Evolutionary conservation across 192 early-diverging fungal genomes (phyloP).

Genomic region (Jimgerdemannia flammicorona): DNA sequence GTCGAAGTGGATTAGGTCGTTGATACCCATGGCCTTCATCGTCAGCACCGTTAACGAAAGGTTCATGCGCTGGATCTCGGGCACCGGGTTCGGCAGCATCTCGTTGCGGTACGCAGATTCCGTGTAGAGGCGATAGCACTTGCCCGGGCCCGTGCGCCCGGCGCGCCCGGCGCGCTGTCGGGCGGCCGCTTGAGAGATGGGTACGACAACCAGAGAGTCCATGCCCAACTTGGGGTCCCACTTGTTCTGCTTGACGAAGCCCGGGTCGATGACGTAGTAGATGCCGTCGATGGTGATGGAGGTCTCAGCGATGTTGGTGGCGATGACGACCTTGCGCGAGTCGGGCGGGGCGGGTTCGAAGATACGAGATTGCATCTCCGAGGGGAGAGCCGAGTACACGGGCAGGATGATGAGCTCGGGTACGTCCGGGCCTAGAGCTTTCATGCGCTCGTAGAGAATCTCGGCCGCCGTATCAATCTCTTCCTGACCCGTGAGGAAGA

Average conservation of each 20-base stretch:
- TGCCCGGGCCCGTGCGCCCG: constrained; percentile 93
- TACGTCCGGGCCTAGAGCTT: constrained; percentile 62
- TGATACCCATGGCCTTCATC: constrained; percentile 94
- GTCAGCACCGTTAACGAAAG: constrained; percentile 87
- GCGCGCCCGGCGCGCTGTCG: constrained; percentile 96
- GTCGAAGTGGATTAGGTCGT: constrained; percentile 90
- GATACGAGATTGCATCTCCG: constrained; percentile 93
- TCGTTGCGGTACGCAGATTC: constrained; percentile 90
- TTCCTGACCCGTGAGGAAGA: constrained; percentile 98
- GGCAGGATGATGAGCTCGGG: constrained; percentile 83
- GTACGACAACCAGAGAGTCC: constrained; percentile 92
- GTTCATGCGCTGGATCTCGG: constrained; percentile 97
- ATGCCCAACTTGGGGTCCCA: constrained; percentile 97
- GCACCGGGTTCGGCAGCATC: constrained; percentile 91
- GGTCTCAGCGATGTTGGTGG: constrained; percentile 99
- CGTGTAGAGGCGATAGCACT: constrained; percentile 94
- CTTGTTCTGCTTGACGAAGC: constrained; percentile 94
- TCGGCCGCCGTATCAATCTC: constrained; percentile 89
- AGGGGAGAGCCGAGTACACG: constrained; percentile 91
- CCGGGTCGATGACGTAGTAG: constrained; percentile 93
- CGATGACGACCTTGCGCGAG: constrained; percentile 87
- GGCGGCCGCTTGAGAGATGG: constrained; percentile 93
- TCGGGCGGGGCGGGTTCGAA: constrained; percentile 88
- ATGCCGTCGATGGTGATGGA: constrained; percentile 98
- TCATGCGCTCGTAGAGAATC: constrained; percentile 68